These are phyloP conservation scores for Phytophthora capsici DNA, from an alignment of 352 stramenopile genomes.

Conservation along the genomic window DNA sequence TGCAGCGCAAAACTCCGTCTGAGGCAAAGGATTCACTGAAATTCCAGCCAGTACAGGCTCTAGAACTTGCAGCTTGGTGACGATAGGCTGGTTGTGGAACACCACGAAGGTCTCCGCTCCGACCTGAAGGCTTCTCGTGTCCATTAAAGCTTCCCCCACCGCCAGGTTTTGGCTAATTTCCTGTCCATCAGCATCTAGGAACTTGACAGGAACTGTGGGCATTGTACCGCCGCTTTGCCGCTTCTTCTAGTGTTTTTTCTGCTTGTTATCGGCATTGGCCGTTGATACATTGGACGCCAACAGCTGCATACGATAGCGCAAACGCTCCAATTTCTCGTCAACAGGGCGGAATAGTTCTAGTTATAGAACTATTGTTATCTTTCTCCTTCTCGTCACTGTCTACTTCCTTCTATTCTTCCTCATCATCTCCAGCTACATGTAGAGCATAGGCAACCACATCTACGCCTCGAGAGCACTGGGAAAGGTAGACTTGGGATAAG, in stretches of 20 bases:
- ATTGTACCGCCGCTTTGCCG: constrained; percentile 7
- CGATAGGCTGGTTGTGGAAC: constrained; percentile 65
- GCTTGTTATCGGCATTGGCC: constrained; percentile 12
- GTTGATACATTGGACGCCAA: constrained; percentile 32
- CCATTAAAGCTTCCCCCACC: constrained; percentile 57
- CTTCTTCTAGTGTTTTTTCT: constrained; percentile 38
- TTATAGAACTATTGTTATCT: constrained; percentile 23
- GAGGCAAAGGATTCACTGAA: constrained; percentile 48
- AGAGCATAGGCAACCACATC: constrained; percentile 91
- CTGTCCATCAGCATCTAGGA: constrained; percentile 38
- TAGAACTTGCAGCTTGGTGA: constrained; percentile 55
- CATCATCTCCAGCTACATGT: constrained; percentile 65
- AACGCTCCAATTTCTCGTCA: constrained; percentile 56
- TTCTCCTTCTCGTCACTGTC: constrained; percentile 29
- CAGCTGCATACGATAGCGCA: constrained; percentile 66
- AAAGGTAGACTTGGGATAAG: no score
- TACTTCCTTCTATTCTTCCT: constrained; percentile 32
- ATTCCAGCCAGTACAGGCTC: constrained; percentile 59
- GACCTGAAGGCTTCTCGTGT: constrained; percentile 50
- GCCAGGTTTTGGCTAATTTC: constrained; percentile 46
- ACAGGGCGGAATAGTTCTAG: constrained; percentile 42
- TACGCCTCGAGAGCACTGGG: constrained; percentile 76
- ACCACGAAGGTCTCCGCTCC: constrained; percentile 52
- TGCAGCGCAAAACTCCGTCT: constrained; percentile 67
- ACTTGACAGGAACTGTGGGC: constrained; percentile 47